These are phyloP conservation scores for Scenedesmus sp. DNA, from an alignment of 163 green algal species.

Conservation along the genomic window DNA sequence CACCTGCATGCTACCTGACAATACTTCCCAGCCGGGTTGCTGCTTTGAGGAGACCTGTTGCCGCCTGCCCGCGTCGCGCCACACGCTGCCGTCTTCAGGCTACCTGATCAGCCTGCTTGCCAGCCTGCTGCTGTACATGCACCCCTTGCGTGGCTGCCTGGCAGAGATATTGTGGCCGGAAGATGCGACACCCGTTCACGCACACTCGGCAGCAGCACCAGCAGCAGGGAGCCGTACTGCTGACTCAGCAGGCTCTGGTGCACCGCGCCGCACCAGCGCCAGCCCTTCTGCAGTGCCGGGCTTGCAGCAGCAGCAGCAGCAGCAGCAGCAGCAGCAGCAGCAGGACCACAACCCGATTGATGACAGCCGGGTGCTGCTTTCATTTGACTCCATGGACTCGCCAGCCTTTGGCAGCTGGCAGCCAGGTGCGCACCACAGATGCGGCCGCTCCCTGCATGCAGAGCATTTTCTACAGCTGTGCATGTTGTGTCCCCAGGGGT, in stretches of 20 bases:
- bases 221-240: background rate
- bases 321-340: constrained; percentile 19
- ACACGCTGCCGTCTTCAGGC: background rate
- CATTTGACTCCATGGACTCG: constrained; percentile 26
- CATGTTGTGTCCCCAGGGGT: no score
- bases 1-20: background rate
- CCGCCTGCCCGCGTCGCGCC: no score
- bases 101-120: constrained; percentile 21
- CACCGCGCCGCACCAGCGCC: background rate
- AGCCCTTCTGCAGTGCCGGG: background rate
- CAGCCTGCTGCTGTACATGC: constrained; percentile 45
- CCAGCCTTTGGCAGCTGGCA: background rate
- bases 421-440: background rate
- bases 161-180: constrained; percentile 42
- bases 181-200: background rate
- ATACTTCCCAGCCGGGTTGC: background rate
- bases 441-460: background rate
- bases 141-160: constrained; percentile 26
- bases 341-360: background rate
- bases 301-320: constrained; percentile 20
- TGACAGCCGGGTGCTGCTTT: constrained; percentile 1
- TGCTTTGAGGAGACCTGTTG: constrained; percentile 33
- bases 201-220: background rate
- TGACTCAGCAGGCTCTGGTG: background rate
- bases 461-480: background rate